Conservation (phyloP, 495 filamentous ascomycete genomes). For the Acidiella bohemica region DNA sequence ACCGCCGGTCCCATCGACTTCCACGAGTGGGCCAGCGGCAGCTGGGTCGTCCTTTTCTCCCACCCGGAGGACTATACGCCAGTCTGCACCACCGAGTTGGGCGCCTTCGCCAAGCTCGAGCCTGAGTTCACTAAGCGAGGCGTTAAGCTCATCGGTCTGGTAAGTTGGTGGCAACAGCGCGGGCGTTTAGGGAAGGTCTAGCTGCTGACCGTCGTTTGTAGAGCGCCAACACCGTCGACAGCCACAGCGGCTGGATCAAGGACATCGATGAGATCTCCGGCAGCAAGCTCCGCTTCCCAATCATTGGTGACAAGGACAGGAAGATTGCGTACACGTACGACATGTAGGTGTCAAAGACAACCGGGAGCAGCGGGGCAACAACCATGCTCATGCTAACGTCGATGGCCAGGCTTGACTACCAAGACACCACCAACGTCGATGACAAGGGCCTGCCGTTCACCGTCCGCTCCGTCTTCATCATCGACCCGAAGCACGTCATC, state of each 20-base stretch:
- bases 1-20: constrained; percentile 73
- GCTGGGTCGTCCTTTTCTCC: constrained; percentile 70
- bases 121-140: constrained; percentile 47
- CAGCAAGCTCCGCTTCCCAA: constrained; percentile 53
- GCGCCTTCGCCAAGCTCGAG: constrained; percentile 51
- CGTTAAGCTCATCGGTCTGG: constrained; percentile 56
- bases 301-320: constrained; percentile 92
- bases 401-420: constrained; percentile 62
- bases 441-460: constrained; percentile 94
- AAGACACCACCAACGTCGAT: constrained; percentile 60
- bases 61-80: constrained; percentile 56
- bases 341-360: constrained; percentile 68
- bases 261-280: constrained; percentile 51
- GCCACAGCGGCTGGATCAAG: constrained; percentile 48
- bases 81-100: constrained; percentile 52
- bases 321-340: constrained; percentile 87
- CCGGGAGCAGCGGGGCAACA: background rate
- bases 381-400: background rate
- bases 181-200: too few species aligned
- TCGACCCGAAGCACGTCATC: constrained; percentile 97
- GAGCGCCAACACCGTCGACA: constrained; percentile 44
- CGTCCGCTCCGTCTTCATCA: constrained; percentile 97
- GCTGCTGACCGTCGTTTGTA: too few species aligned
- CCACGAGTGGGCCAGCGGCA: constrained; percentile 90
- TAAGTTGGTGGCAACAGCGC: too few species aligned